Base-by-base conservation (phyloP, 2,329 filamentous ascomycete genomes). In the Trichoderma brevicompactum region DNA sequence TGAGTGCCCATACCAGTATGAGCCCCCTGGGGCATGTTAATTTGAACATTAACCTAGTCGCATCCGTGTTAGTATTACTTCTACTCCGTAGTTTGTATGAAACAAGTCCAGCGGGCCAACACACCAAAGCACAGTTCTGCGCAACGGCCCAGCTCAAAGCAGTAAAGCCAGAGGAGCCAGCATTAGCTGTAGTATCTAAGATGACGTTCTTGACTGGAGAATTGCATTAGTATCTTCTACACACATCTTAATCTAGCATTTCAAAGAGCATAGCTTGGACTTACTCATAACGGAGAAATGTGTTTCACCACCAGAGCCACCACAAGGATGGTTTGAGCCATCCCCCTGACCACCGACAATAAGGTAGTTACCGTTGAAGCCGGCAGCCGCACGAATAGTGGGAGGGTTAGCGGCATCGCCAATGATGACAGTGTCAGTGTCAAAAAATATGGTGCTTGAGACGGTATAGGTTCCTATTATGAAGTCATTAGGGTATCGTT, bases 391-490 rank as follows among this genome's bases (percentile, higher is more conserved):
- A 78, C 92, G 90, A 74, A 96, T 82, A 0, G 87, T 88, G 0
- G 92, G 92, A 9, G 87, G 78, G 68, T 84, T 81, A 71, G 85
- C 74, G 50, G 89, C 88, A 78, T 96, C 92, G 65, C 92, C 92
- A 36, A 96, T 83, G 65, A 96, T 86, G 76, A 95, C 91, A 4
- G 92, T 94, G 79, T 95, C 68, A 9, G 68, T 69, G 58, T 65
- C 43, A 52, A 68, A 61, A 44, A 44, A 66, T 2, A 68, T 61
- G 13, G 68, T 68, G 17, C 55, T 66, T 4, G 64, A 66, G 15
- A 69, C 28, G 15, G 67, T 68, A 32, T 69, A 69, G 17, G 65
- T 68, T 34, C 67, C 68, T 69, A 17, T n/a, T 15, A 9, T 41
- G 9, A 36, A 15, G 1, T 15, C 12, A 10, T 69, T 32, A 61